These are phyloP conservation scores for Calonectria hongkongensis DNA, from an alignment of 2,329 filamentous ascomycete species.

Conservation along the genomic window DNA sequence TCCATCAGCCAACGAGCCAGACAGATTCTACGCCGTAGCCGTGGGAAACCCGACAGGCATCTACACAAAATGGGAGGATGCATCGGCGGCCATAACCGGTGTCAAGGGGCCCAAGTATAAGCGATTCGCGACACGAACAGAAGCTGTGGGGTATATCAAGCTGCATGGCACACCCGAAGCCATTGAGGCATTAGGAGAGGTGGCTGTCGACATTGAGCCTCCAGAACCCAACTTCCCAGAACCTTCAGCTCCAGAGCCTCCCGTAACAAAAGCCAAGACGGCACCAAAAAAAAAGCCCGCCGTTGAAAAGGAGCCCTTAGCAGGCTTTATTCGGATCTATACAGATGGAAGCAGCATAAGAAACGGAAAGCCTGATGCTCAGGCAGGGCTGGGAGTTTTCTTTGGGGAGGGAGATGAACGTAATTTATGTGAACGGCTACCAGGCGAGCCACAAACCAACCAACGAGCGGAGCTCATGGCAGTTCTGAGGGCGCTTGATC, in stretches of 20 bases:
- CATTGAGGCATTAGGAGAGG: conserved; percentile 63
- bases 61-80: conserved; percentile 80
- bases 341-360: conserved; percentile 78
- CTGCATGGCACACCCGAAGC: conserved; percentile 67
- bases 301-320: conserved; percentile 32
- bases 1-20: conserved; percentile 63
- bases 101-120: conserved; percentile 82
- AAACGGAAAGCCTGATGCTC: conserved; percentile 74
- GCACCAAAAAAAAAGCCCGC: conserved; percentile 54
- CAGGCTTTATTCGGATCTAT: conserved; percentile 66
- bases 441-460: conserved; percentile 88
- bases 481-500: conserved; percentile 87
- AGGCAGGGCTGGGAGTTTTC: conserved; percentile 78
- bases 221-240: conserved; percentile 26
- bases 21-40: conserved; percentile 77
- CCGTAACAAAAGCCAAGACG: conserved; percentile 50
- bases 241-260: conserved; percentile 41
- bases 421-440: conserved; percentile 84
- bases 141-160: conserved; percentile 86
- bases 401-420: conserved; percentile 75
- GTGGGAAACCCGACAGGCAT: conserved; percentile 75
- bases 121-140: conserved; percentile 79
- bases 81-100: conserved; percentile 83
- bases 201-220: conserved; percentile 46
- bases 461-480: conserved; percentile 96